Base-by-base conservation (phyloP, 331 rosid genomes). In the Ulmus americana region DNA sequence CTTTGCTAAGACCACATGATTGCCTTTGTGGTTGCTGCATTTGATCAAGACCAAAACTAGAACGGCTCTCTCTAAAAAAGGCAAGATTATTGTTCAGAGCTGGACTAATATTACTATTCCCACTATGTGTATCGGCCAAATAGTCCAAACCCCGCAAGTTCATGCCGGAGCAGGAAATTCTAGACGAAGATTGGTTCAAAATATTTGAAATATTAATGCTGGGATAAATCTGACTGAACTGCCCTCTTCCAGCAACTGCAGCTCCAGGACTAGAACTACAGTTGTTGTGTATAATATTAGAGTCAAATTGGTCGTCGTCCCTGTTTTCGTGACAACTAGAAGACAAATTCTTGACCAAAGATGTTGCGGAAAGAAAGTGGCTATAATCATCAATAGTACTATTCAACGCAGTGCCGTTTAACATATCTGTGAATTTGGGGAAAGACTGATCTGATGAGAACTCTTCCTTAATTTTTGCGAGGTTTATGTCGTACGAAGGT, bases 161-260 rank as follows among this genome's bases (percentile, higher is more conserved):
- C 80, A 80, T 74, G 12, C 78, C 75, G 42, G 70, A 63, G 47
- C 71, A 78, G 6, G 83, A 47, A 59, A 72, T 14, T 3, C 66
- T 2, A 5, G 84, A 14, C 6, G 77, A 56, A 1, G 54, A 20
- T 13, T 68, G 68, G 35, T 63, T 83, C 64, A 83, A 71, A n/a
- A n/a, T n/a, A 79, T 70, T 83, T 42, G 95, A 84, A 61, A 90
- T 68, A 60, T 85, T 82, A 22, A 90, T 69, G 60, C 83, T 87
- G 0, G 97, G 97, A 68, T 87, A 84, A 59, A 90, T 90, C 76
- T 83, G 97, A 74, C 87, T 73, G 64, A 81, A 85, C 61, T 65
- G 81, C 39, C 85, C 84, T 71, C 87, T 73, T 20, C 73, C 55
- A 42, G 59, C 67, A 3, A 48, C 70, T 35, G 11, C 40, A 49